Percentiles rank a stretch among this genome's conserved stretches.
Conservation (phyloP, 345 rosid genomes). For the Erodium maritimum region DNA sequence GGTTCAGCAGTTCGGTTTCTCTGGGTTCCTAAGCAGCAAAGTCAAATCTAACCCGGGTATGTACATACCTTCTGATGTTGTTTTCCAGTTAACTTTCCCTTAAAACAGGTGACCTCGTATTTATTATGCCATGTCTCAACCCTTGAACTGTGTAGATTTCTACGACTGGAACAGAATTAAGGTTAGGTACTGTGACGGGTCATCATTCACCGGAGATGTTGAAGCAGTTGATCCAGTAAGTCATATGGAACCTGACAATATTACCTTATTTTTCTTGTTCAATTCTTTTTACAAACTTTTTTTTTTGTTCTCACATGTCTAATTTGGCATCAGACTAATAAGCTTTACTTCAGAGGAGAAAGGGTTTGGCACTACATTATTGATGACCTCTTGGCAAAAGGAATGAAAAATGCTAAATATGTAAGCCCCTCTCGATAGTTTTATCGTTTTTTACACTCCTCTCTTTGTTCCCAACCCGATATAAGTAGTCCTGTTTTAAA, state of each 20-base stretch:
- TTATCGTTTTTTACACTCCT: too few species aligned
- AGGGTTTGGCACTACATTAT: constrained; percentile 64
- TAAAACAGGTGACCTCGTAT: too few species aligned
- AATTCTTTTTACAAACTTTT: too few species aligned
- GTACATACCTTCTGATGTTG: too few species aligned
- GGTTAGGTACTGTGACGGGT: constrained; percentile 74
- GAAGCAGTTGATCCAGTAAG: constrained; percentile 59
- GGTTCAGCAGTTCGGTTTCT: constrained; percentile 45
- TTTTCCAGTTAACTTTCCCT: too few species aligned
- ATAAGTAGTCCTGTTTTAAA: too few species aligned
- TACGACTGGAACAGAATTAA: constrained; percentile 77
- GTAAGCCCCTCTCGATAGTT: too few species aligned
- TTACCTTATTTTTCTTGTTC: too few species aligned
- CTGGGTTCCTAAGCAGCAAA: constrained; percentile 57
- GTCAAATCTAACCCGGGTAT: constrained; percentile 35
- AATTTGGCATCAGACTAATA: constrained; percentile 18
- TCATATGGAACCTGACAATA: not conserved
- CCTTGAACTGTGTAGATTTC: constrained; percentile 30
- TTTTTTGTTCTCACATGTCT: too few species aligned
- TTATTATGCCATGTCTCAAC: too few species aligned
- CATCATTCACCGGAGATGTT: constrained; percentile 79
- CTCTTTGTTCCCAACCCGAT: too few species aligned
- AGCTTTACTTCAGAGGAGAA: constrained; percentile 88
- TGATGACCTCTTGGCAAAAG: constrained; percentile 46
- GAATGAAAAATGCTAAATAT: too few species aligned